These are phyloP conservation scores for Pythium phragmiticola DNA, from an alignment of 352 stramenopile species.

Conservation along the genomic window DNA sequence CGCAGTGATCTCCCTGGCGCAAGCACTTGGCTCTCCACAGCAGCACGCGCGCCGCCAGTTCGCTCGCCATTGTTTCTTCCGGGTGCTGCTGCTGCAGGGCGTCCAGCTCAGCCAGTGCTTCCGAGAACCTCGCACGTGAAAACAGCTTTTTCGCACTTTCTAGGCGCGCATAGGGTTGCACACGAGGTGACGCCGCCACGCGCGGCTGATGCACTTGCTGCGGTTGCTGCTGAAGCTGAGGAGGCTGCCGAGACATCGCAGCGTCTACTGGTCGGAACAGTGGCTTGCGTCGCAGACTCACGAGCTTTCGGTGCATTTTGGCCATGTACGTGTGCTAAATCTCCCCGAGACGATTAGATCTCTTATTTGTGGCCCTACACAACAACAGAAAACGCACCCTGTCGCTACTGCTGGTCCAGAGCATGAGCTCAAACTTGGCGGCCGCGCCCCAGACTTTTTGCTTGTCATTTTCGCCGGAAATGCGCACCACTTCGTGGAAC, in stretches of 20 bases:
- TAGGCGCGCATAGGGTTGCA: no score
- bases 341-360: neutral
- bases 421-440: constrained; percentile 86
- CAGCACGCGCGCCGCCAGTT: no score
- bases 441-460: constrained; percentile 85
- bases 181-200: no score
- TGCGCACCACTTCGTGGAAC: constrained; percentile 83
- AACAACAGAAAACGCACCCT: constrained; percentile 33
- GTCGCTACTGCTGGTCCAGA: constrained; percentile 73
- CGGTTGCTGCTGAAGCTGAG: neutral
- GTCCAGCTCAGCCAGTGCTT: neutral
- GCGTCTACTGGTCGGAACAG: no score
- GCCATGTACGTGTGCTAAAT: constrained; percentile 66
- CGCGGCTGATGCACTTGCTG: no score
- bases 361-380: no score
- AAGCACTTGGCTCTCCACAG: no score
- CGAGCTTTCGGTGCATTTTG: constrained; percentile 85
- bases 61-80: no score
- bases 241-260: no score
- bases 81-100: neutral
- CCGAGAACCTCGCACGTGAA: no score
- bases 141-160: no score
- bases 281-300: constrained; percentile 26
- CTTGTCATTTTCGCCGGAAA: constrained; percentile 79
- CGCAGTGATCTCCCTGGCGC: no score